Base-by-base conservation (phyloP, 495 filamentous ascomycete genomes). In the Xylaria telfairii region DNA sequence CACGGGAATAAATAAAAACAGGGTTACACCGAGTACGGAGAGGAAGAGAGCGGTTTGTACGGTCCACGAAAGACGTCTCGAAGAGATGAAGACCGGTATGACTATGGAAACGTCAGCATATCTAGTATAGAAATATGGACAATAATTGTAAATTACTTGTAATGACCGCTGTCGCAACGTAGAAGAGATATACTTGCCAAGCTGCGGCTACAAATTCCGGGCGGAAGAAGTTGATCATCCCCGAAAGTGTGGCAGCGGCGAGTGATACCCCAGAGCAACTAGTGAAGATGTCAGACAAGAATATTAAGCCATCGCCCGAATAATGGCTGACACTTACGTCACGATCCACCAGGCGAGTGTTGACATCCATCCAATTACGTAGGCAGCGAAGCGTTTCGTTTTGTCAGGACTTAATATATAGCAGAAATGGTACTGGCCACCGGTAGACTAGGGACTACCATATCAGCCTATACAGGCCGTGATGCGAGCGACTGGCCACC, bases 311-410 rank as follows among this genome's bases (percentile, higher is more conserved):
- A 32, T 13, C 26, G 5, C 64, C n/a, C 71, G 70, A n/a, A 73
- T 64, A 3, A 63, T 71, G n/a, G n/a, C n/a, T n/a, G n/a, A n/a
- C 0, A 75, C 76, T 19, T 68, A 71, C 6, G 78, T 78, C 10
- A 73, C 68, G 37, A 81, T 74, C 78, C 78, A 81, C 78, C 80
- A 83, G 10, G 72, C 81, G n/a, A 83, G 34, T 7, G 78, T 73
- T 2, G 74, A 77, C 51, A 83, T 75, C 80, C 81, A 83, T 21
- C 80, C 81, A 17, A 77, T 70, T 24, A 77, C 47, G 41, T 78
- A 83, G 4, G 78, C 73, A 13, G 65, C 70, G 51, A 73, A 79
- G 34, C 65, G 42, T 61, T 68, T 76, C 19, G 72, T 63, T 15
- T 72, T 74, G 1, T 39, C 46, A 0, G 78, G 71, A 1, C 72